Evolutionary conservation across 768 basidiomycete species (phyloP).

Genomic region (Lactarius sp.): DNA sequence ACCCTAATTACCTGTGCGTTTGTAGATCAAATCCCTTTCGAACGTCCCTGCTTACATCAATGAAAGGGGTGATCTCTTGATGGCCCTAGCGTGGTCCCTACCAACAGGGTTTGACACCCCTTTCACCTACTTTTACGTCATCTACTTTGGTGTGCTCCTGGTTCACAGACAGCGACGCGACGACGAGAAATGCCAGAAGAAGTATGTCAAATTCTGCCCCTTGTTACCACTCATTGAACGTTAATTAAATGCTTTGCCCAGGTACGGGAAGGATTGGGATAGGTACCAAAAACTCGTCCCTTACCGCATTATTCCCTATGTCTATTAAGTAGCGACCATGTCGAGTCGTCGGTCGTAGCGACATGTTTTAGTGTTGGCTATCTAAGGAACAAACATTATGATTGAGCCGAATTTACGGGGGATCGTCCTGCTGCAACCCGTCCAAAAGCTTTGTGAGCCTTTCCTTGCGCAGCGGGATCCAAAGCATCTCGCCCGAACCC

Average conservation of each 20-base stretch:
- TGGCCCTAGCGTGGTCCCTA: slow-evolving; percentile 90
- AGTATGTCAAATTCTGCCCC: slow-evolving; percentile 29
- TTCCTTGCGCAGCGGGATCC: slow-evolving; percentile 85
- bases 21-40: not conserved
- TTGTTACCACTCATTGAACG: not conserved
- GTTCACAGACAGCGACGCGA: slow-evolving; percentile 88
- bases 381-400: not conserved
- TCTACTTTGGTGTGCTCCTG: slow-evolving; percentile 85
- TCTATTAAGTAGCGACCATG: slow-evolving; percentile 46
- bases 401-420: not conserved
- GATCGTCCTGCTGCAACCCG: slow-evolving; percentile 12
- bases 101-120: slow-evolving; percentile 90
- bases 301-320: slow-evolving; percentile 79
- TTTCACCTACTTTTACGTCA: slow-evolving; percentile 91
- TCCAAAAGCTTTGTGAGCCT: slow-evolving; percentile 46
- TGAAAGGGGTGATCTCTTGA: slow-evolving; percentile 74
- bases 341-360: not conserved
- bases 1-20: slow-evolving; percentile 85
- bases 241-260: slow-evolving; percentile 30
- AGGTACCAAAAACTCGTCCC: slow-evolving; percentile 85
- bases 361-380: not conserved
- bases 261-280: slow-evolving; percentile 93
- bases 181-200: slow-evolving; percentile 85
- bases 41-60: not conserved
- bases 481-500: slow-evolving; percentile 56